Percentiles rank a stretch among this genome's conserved stretches.
Evolutionary conservation across 2,329 filamentous ascomycete genomes (phyloP).

Genomic region (Fonsecaea pedrosoi): DNA sequence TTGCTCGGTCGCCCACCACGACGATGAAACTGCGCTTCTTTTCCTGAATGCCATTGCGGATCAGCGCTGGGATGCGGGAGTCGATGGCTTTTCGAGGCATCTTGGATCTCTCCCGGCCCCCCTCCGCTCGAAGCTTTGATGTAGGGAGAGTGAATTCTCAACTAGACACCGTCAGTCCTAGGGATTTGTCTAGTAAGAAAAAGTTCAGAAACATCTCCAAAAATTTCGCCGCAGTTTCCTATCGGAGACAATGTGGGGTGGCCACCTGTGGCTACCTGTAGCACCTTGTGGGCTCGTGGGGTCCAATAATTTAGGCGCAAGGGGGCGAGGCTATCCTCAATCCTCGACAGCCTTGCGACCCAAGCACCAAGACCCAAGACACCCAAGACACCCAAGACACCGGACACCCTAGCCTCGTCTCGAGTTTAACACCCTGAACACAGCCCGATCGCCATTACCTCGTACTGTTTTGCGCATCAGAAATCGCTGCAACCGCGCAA

Average conservation of each 20-base stretch:
- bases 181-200: constrained; percentile 11
- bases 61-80: constrained; percentile 86
- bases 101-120: constrained; percentile 32
- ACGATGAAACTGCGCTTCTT: constrained; percentile 99
- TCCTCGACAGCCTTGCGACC: not conserved
- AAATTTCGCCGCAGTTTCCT: constrained; percentile 34
- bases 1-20: constrained; percentile 89
- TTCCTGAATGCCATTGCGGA: constrained; percentile 87
- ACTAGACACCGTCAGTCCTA: not conserved
- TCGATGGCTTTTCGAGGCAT: constrained; percentile 68
- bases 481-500: not conserved
- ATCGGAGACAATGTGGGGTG: constrained; percentile 2
- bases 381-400: no score
- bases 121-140: constrained; percentile 25
- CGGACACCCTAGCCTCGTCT: not conserved
- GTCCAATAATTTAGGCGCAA: not conserved
- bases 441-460: not conserved
- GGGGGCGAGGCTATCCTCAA: not conserved
- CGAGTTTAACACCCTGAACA: not conserved
- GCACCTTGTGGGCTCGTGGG: not conserved
- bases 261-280: no score
- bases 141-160: constrained; percentile 2
- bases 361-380: no score
- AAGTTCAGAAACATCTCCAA: constrained; percentile 21
- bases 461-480: not conserved